Percentiles rank a stretch among this genome's conserved stretches.
phyloP scores from a whole-genome alignment of 2,329 filamentous ascomycete species.

The Colletotrichum chlorophyti region DNA sequence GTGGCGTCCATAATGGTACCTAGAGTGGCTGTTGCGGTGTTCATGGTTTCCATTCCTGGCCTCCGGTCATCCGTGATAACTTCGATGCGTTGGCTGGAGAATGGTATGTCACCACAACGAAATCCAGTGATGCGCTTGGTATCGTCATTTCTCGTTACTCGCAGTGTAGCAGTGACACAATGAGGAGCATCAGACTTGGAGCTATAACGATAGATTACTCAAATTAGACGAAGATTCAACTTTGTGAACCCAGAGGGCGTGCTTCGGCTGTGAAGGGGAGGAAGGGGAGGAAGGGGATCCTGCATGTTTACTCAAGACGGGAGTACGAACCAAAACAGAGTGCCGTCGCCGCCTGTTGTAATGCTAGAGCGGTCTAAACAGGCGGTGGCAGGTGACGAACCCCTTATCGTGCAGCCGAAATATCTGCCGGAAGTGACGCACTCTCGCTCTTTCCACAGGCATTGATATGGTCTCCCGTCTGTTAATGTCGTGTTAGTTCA shows the following conservation, averaged over 20 bases:
- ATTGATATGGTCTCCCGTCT: neutral
- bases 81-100: too few species aligned
- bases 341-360: neutral
- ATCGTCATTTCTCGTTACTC: neutral
- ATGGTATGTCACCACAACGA: constrained; percentile 1
- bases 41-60: neutral
- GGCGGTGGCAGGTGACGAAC: constrained; percentile 1
- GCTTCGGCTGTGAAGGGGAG: too few species aligned
- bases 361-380: neutral
- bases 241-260: too few species aligned
- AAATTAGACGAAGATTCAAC: too few species aligned
- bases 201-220: too few species aligned
- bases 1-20: too few species aligned
- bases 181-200: neutral
- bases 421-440: neutral
- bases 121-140: neutral
- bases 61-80: too few species aligned
- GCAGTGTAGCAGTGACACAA: neutral
- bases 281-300: too few species aligned
- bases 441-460: neutral
- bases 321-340: constrained; percentile 8
- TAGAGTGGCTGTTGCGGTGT: too few species aligned
- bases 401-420: neutral
- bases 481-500: neutral
- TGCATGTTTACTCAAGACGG: neutral